Conservation (phyloP, 2,329 filamentous ascomycete genomes). For the Mariannaea elegans region DNA sequence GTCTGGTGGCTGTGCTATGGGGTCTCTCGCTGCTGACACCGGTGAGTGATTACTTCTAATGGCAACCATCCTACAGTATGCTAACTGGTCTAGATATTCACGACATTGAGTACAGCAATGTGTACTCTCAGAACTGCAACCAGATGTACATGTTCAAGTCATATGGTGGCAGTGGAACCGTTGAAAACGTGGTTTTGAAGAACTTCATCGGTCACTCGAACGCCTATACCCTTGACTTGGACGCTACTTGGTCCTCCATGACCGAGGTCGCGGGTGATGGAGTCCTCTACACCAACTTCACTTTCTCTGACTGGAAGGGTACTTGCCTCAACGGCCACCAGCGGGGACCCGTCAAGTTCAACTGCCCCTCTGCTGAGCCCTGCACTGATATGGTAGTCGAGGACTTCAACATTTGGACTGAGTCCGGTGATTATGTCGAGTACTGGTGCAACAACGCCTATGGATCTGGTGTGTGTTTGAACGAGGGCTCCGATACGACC, state of each 20-base stretch:
- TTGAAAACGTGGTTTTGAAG: slow-evolving; percentile 30
- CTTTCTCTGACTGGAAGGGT: slow-evolving; percentile 33
- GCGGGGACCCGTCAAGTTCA: slow-evolving; percentile 33
- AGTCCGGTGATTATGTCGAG: slow-evolving; percentile 24
- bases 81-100: slow-evolving; percentile 17
- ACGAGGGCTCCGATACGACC: slow-evolving; percentile 12
- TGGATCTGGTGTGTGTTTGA: slow-evolving; percentile 27
- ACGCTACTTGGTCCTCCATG: slow-evolving; percentile 33
- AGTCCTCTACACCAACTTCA: slow-evolving; percentile 32
- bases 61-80: not conserved
- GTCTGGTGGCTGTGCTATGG: slow-evolving; percentile 34
- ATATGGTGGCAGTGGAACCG: slow-evolving; percentile 31
- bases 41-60: slow-evolving; percentile 1
- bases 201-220: slow-evolving; percentile 35
- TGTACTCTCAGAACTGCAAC: slow-evolving; percentile 33
- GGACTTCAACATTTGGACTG: slow-evolving; percentile 30
- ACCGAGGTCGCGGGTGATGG: slow-evolving; percentile 21
- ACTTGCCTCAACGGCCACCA: slow-evolving; percentile 30
- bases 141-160: slow-evolving; percentile 40
- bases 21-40: slow-evolving; percentile 21
- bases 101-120: slow-evolving; percentile 32
- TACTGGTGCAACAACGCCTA: slow-evolving; percentile 33
- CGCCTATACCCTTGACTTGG: slow-evolving; percentile 32
- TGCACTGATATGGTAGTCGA: slow-evolving; percentile 32
- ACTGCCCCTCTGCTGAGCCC: slow-evolving; percentile 28